Evolutionary conservation across 768 basidiomycete species (phyloP), one percentile per base, ranked within the genome.

Genomic region (Termitomyces sp.): DNA sequence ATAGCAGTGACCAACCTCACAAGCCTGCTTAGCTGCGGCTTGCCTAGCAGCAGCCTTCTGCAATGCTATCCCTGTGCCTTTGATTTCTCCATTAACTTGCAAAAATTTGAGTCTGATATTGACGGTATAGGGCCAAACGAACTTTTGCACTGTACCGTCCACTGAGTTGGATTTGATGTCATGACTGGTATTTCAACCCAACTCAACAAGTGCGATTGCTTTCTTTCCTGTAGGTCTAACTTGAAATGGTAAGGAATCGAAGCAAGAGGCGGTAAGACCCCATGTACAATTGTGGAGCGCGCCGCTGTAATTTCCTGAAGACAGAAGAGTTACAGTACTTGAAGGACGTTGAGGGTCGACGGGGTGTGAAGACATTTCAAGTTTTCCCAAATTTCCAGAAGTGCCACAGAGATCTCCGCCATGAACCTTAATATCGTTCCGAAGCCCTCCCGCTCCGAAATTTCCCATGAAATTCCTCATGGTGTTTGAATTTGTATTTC

Each of bases 101-200:
- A 13, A 26, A 51, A 51, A 35, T 40, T 28, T 55, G 47, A 45
- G 20, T 7, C 8, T 35, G 8, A 9, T 4, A 7, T 20, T n/a
- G 14, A 43, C 28, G 9, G 20, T 6, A 32, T 6, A 11, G 11
- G 5, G 1, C 6, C 14, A 43, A 43, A 57, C 60, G 3, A 16
- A 64, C 65, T 56, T 60, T 64, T 66, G 40, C 65, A 66, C 10
- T 64, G 60, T 3, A 66, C 63, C 26, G 61, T 64, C 65, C 65
- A 66, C 38, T 53, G 54, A 5, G 55, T 53, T 8, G 53, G 24
- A 30, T 57, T 58, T 16, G 56, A 59, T 9, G 45, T 35, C 24
- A 51, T 24, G 7, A 54, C 54, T 16, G 58, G 50, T 38, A 57
- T 54, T 51, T 62, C 63, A 35, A 53, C 61, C 65, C 65, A 66